phyloP scores from a whole-genome alignment of 805 yeast species.

The Cyberlindnera xylosilytica region DNA sequence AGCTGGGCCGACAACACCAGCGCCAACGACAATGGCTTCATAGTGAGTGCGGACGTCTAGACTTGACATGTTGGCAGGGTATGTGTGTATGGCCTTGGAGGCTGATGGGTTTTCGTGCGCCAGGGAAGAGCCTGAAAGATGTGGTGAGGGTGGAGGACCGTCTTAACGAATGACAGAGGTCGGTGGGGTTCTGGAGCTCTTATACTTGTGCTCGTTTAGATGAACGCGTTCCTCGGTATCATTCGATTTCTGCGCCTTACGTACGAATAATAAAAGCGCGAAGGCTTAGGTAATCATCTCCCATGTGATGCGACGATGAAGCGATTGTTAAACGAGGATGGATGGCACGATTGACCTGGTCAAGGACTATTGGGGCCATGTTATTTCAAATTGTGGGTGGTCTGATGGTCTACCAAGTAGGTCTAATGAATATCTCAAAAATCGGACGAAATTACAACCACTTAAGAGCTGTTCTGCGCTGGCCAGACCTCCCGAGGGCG shows the following conservation, averaged over 20 bases:
- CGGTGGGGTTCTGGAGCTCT: not conserved
- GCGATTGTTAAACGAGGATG: not conserved
- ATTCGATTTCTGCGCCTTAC: constrained; percentile 2
- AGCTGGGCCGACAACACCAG: constrained; percentile 97
- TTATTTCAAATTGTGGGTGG: too few relatives aligned
- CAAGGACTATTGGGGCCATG: too few relatives aligned
- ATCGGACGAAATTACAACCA: too few relatives aligned
- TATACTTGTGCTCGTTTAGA: constrained; percentile 2
- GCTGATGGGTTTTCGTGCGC: too few relatives aligned
- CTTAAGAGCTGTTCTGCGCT: too few relatives aligned
- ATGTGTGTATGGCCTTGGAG: not conserved
- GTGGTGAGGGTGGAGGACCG: too few relatives aligned
- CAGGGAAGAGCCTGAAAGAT: too few relatives aligned
- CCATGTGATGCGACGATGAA: not conserved
- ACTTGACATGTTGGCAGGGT: not conserved
- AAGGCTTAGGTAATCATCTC: too few relatives aligned
- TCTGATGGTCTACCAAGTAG: too few relatives aligned
- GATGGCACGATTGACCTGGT: not conserved
- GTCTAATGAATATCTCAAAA: too few relatives aligned
- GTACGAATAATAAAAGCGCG: not conserved
- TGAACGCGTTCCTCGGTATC: not conserved
- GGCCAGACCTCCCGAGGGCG: too few relatives aligned
- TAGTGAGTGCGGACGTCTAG: constrained; percentile 30
- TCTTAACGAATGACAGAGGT: not conserved
- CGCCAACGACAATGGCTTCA: constrained; percentile 93